phyloP scores from a whole-genome alignment of 768 basidiomycete genomes.

The Cyathus striatus region DNA sequence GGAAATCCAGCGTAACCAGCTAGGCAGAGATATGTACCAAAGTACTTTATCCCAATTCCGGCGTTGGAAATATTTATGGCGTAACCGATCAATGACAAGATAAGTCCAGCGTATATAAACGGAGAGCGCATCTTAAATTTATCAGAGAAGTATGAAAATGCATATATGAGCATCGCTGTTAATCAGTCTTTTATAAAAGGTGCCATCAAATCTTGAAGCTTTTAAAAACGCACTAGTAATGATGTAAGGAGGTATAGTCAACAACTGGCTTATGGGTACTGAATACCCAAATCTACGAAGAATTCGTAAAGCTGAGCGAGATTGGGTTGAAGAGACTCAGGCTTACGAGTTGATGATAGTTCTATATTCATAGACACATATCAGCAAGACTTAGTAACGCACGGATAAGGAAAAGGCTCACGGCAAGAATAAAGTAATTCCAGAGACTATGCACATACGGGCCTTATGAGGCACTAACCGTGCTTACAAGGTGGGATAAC shows the following conservation, averaged over 20 bases:
- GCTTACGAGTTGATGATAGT: constrained; percentile 51
- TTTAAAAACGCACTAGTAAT: constrained; percentile 39
- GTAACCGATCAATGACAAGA: constrained; percentile 53
- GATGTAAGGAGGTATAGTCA: constrained; percentile 66
- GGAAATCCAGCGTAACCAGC: constrained; percentile 62
- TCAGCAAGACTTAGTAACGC: neutral
- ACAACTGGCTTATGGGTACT: constrained; percentile 51
- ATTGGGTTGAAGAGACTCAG: neutral
- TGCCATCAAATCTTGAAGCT: neutral
- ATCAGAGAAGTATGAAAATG: constrained; percentile 58
- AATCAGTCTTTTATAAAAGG: neutral
- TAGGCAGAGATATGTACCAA: constrained; percentile 67
- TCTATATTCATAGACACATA: constrained; percentile 22
- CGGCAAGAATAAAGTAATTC: constrained; percentile 69
- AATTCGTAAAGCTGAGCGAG: neutral
- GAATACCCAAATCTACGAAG: constrained; percentile 52
- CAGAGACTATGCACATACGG: constrained; percentile 44
- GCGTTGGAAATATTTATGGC: constrained; percentile 56
- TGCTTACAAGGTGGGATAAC: constrained; percentile 15
- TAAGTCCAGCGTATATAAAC: constrained; percentile 49
- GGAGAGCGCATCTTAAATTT: constrained; percentile 46
- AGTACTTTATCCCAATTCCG: constrained; percentile 56
- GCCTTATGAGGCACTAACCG: neutral
- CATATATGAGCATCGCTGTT: constrained; percentile 46
- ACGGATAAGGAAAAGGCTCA: constrained; percentile 26